Evolutionary conservation across 148 eudicot genomes (phyloP).

Genomic region (Mesembryanthemum crystallinum): DNA sequence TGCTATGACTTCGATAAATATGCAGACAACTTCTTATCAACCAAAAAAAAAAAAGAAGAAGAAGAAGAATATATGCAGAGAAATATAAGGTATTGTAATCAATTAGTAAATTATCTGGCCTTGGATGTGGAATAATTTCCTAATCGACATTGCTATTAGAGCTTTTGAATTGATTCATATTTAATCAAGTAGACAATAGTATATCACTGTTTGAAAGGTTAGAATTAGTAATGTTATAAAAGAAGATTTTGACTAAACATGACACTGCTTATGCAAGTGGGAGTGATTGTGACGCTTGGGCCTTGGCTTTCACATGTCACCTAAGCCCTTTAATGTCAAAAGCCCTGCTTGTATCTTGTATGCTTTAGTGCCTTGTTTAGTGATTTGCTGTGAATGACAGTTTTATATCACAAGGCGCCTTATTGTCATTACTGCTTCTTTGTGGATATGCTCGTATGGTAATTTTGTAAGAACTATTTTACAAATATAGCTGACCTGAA

Average conservation of each 20-base stretch:
- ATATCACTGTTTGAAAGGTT: not conserved
- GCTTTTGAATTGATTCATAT: not conserved
- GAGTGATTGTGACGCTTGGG: slow-evolving; percentile 14
- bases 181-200: not conserved
- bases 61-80: not conserved
- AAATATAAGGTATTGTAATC: not conserved
- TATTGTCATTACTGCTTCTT: not conserved
- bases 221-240: not conserved
- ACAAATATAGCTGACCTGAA: slow-evolving; percentile 52
- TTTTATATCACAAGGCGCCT: slow-evolving; percentile 5
- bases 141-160: slow-evolving; percentile 1
- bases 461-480: not conserved
- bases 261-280: slow-evolving; percentile 18
- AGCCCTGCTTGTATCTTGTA: no score
- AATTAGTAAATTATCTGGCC: not conserved
- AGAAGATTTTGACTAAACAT: slow-evolving; percentile 8
- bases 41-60: no score
- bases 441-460: not conserved
- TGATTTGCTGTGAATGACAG: slow-evolving; percentile 10
- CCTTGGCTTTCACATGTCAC: slow-evolving; percentile 12
- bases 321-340: slow-evolving; percentile 3
- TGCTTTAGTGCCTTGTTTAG: no score
- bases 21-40: no score
- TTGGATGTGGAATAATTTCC: not conserved
- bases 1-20: not conserved